These are phyloP conservation scores for Butyriboletus loyo DNA, from an alignment of 768 basidiomycete genomes.

Conservation along the genomic window DNA sequence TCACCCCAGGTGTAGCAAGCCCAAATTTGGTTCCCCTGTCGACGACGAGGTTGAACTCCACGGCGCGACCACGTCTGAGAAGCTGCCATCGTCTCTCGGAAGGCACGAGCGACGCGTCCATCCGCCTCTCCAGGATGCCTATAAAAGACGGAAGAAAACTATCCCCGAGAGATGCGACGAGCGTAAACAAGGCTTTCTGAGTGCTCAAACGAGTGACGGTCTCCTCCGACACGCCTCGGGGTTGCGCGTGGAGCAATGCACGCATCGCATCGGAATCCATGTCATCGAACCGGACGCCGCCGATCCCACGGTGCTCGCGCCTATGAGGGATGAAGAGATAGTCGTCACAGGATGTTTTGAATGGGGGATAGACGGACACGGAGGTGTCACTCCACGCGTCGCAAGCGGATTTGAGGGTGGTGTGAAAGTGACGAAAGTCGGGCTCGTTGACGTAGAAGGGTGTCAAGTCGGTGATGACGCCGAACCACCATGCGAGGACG, in stretches of 20 bases:
- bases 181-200: constrained; percentile 41
- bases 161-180: constrained; percentile 41
- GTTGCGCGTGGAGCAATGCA: constrained; percentile 20
- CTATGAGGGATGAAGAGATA: constrained; percentile 55
- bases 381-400: constrained; percentile 36
- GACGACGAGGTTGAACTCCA: constrained; percentile 65
- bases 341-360: constrained; percentile 53
- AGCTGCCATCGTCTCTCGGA: constrained; percentile 48
- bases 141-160: constrained; percentile 48
- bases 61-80: constrained; percentile 48
- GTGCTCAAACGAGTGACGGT: constrained; percentile 14
- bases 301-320: constrained; percentile 48
- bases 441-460: constrained; percentile 47
- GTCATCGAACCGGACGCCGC: constrained; percentile 60
- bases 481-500: constrained; percentile 28
- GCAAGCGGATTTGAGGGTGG: constrained; percentile 40
- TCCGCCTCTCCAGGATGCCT: constrained; percentile 40
- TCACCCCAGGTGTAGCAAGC: constrained; percentile 54
- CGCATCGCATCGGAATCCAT: constrained; percentile 33
- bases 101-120: constrained; percentile 24
- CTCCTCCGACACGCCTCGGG: neutral
- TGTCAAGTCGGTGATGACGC: constrained; percentile 40
- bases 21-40: constrained; percentile 71
- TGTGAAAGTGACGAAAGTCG: constrained; percentile 49
- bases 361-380: constrained; percentile 38